Base-by-base conservation (phyloP, 176 grass and related monocot species). In the Zoysia japonica region DNA sequence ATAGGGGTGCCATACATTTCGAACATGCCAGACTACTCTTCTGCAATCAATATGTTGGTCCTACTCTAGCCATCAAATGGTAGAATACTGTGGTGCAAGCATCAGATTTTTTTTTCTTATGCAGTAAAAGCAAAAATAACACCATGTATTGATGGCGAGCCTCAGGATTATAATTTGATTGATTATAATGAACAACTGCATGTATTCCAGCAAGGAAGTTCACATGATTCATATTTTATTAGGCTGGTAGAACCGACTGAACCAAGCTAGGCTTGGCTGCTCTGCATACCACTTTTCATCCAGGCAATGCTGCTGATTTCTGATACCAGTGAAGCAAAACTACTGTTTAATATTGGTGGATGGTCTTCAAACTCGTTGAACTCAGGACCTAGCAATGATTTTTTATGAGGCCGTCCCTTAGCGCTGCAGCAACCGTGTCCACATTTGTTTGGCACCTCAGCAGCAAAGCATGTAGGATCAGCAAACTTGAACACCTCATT, bases 271-370 rank as follows among this genome's bases (percentile, higher is more conserved):
- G 88, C 67, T 45, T 73, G 85, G 76, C 82, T 66, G 40, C 74
- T 86, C 77, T 88, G 85, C 92, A 99, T 62, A 59, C 88, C 88
- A 61, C 92, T 91, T 81, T 77, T 99, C 80, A 96, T 86, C 96
- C 96, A 99, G 20, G 96, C 92, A 82, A 99, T 93, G 82, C 96
- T 99, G 74, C 96, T 99, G 76, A 99, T 90, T 76, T 99, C 88
- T 57, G 90, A 99, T 68, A 93, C 89, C 13, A 96, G 50, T 10
- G 90, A 87, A 68, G 86, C 88, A 76, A 99, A 84, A 64, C 86
- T 91, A 80, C 70, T 76, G 79, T 73, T 85, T 52, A 83, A 87
- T 82, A 99, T 80, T 46, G 88, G 88, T 41, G 90, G 82, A 63
- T 88, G 69, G 78, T 99, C 92, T 81, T 91, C 67, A 74, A 93